Evolutionary conservation across 2,329 filamentous ascomycete species (phyloP), one percentile per base, ranked within the genome.

Genomic region (Pezicula radicicola): DNA sequence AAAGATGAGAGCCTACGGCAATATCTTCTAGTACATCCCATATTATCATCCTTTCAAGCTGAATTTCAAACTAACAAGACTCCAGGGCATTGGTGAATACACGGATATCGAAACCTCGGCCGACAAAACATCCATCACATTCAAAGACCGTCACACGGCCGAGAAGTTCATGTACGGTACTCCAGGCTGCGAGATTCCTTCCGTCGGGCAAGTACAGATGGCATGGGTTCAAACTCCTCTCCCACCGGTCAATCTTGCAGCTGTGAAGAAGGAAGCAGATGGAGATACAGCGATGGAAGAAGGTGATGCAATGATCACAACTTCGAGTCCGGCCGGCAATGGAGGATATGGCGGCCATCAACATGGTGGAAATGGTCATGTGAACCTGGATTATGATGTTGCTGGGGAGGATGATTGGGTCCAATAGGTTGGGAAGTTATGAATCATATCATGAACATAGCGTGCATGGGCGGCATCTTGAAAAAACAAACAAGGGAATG

Each of bases 1-100:
- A 82, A 81, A 62, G 85, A 91, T 57, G 88, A 91, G 68, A 76
- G 77, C 27, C 72, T 93, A 41, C 77, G 87, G 55, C 85, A 89
- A 61, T 86, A 87, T 67, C 78, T 93, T 19, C 75, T 90, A 56
- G 84, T 87, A 72, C 70, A 81, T 71, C 42, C 39, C 39, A 30
- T 44, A 46, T 13, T 54, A 46, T 57, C n/a, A 16, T 37, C 35
- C 4, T 52, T 21, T 19, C 42, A 16, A 18, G 21, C 27, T 18
- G n/a, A 33, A 49, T 18, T 30, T 16, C 15, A 44, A 43, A 27
- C 51, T 58, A 60, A 60, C 21, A 46, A 8, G 46, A 19, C 33
- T 36, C 18, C 48, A 85, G 83, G 80, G 80, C 54, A 72, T 85
- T 30, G 83, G 83, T 48, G 83, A 86, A 53, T 85, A 84, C 58